Conservation (phyloP, 495 filamentous ascomycete genomes). For the Xylaria acuta region DNA sequence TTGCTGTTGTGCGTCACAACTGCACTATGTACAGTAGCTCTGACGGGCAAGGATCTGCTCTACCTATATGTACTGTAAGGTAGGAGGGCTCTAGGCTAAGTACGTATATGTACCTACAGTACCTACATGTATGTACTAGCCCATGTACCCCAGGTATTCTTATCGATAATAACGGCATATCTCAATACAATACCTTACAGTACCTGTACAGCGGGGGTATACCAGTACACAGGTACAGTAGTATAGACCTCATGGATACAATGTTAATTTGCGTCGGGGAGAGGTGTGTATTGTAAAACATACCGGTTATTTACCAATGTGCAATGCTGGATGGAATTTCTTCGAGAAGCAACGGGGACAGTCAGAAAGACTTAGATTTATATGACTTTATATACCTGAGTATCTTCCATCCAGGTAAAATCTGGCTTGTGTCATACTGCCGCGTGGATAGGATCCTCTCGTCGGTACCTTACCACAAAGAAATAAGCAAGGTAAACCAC, state of each 20-base stretch:
- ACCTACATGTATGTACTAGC: too few species aligned
- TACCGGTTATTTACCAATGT: too few species aligned
- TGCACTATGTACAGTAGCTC: constrained; percentile 2
- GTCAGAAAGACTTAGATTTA: not conserved
- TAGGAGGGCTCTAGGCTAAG: too few species aligned
- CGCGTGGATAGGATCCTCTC: not conserved
- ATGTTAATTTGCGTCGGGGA: too few species aligned
- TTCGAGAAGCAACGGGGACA: not conserved
- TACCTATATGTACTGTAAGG: too few species aligned
- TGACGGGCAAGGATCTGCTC: constrained; percentile 24
- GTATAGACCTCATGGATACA: too few species aligned
- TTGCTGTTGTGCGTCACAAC: constrained; percentile 30
- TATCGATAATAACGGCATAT: not conserved
- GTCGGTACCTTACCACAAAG: not conserved
- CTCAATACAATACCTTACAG: too few species aligned
- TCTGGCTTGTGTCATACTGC: not conserved
- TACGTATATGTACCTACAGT: too few species aligned
- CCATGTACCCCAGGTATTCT: not conserved
- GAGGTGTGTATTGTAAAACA: too few species aligned
- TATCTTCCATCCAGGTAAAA: not conserved
- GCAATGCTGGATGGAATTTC: not conserved
- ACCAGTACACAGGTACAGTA: too few species aligned
- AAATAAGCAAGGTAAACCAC: not conserved
- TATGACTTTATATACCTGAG: not conserved
- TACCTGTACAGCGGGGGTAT: too few species aligned